Base-by-base conservation (phyloP, 345 rosid species). In the Corchorus capsularis region DNA sequence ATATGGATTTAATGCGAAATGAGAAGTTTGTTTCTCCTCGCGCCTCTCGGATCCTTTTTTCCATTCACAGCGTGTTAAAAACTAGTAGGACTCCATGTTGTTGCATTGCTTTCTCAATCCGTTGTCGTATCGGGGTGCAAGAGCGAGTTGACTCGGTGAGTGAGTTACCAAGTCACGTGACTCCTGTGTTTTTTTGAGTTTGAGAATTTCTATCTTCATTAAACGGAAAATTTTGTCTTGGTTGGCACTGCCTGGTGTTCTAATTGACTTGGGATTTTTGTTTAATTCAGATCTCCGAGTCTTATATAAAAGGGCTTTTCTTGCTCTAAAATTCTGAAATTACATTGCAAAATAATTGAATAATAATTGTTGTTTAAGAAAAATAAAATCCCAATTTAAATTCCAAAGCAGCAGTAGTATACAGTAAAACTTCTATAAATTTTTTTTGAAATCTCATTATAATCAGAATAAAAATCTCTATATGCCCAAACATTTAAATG, bases 91-190 rank as follows among this genome's bases (percentile, higher is more conserved):
- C 27, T 27, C 27, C 15, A 0, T 22, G 52, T 62, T 22, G 52
- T 62, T 13, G 16, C 39, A 27, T 27, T 27, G 27, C 27, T 27
- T 27, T 45, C 52, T 19, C 66, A 19, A n/a, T 19, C 54, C 71
- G 35, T 4, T 12, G 34, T 13, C 71, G 50, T n/a, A 67, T 19
- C 4, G 8, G 17, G 0, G 39, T 1, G n/a, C 55, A 39, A 3
- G n/a, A 46, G 35, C 71, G 71, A 41, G 71, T 67, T 67, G 53
- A 46, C 71, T 20, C 71, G 37, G 41, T 20, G 71, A 67, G 55
- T 67, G 9, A 5, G 55, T 39, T 50, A 71, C 14, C 10, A 69
- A 39, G 19, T 17, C 65, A 61, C 66, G 45, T 34, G 66, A 34
- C 32, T 20, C 60, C n/a, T n/a, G n/a, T 4, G 7, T 19, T 2